Evolutionary conservation across 2,329 filamentous ascomycete genomes (phyloP).

Genomic region (Akanthomyces muscarius): DNA sequence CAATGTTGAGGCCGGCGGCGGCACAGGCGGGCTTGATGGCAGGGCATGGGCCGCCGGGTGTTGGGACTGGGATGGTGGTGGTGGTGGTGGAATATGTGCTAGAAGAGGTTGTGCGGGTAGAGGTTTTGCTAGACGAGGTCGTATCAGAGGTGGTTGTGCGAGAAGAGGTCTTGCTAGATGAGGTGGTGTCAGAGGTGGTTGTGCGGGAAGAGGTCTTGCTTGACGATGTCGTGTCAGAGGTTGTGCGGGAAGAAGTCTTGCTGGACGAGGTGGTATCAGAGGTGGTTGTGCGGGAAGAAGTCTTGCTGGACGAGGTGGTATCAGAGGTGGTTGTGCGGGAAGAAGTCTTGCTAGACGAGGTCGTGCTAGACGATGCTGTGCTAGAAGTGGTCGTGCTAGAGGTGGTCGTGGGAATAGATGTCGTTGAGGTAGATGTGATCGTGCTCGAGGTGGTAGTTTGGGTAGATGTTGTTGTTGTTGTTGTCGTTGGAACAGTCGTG

Average conservation of each 20-base stretch:
- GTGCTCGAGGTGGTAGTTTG: neutral
- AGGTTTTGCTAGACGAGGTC: neutral
- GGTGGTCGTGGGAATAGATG: neutral
- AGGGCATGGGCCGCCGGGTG: constrained; percentile 5
- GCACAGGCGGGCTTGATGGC: neutral
- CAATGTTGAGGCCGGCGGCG: constrained; percentile 18
- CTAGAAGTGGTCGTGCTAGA: neutral
- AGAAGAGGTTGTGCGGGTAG: neutral
- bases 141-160: neutral
- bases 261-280: neutral
- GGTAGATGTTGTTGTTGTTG: neutral
- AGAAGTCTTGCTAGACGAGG: neutral
- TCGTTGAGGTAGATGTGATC: neutral
- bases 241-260: neutral
- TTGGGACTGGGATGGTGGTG: neutral
- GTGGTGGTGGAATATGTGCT: neutral
- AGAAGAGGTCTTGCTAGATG: neutral
- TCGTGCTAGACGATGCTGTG: too few relatives aligned
- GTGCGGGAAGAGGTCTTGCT: too few relatives aligned
- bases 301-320: neutral
- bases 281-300: neutral
- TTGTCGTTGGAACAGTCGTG: neutral
- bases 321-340: neutral
- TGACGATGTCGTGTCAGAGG: neutral
- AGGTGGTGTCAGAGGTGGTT: neutral